phyloP scores from a whole-genome alignment of 768 basidiomycete genomes.

The Chalciporus piperatus region DNA sequence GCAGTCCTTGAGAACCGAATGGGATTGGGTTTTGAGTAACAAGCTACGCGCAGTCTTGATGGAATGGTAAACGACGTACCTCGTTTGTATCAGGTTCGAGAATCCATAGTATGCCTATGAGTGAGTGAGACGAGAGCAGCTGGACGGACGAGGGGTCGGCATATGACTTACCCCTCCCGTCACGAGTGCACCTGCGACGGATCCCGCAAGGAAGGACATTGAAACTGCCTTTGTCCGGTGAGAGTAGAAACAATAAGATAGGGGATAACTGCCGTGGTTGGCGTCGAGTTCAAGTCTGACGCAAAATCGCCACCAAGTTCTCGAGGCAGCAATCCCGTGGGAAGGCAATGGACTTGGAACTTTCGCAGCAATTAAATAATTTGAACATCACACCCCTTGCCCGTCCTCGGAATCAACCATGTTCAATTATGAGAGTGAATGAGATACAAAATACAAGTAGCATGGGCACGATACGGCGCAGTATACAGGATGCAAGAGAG shows the following conservation, averaged over 20 bases:
- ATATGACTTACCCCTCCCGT: slow-evolving; percentile 55
- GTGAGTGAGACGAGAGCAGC: neutral
- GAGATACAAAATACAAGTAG: neutral
- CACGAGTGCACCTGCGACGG: slow-evolving; percentile 66
- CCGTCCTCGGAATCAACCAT: neutral
- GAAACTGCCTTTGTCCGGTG: neutral
- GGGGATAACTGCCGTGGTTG: neutral
- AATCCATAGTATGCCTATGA: slow-evolving; percentile 67
- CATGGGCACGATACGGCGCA: neutral
- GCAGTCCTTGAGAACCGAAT: slow-evolving; percentile 43
- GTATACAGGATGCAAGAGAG: neutral
- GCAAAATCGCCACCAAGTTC: no score
- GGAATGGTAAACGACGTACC: slow-evolving; percentile 35
- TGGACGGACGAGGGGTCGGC: neutral
- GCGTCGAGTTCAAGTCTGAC: no score
- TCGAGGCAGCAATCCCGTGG: no score
- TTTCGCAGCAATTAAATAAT: no score
- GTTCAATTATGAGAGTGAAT: neutral
- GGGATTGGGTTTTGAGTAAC: neutral
- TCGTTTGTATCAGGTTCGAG: slow-evolving; percentile 59
- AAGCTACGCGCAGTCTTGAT: neutral
- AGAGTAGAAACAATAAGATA: neutral
- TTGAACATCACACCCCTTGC: no score
- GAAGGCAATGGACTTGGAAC: no score
- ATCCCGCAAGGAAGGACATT: slow-evolving; percentile 63